These are phyloP conservation scores for Berkeleyomyces rouxiae DNA, from an alignment of 2,329 filamentous ascomycete species.

Conservation along the genomic window DNA sequence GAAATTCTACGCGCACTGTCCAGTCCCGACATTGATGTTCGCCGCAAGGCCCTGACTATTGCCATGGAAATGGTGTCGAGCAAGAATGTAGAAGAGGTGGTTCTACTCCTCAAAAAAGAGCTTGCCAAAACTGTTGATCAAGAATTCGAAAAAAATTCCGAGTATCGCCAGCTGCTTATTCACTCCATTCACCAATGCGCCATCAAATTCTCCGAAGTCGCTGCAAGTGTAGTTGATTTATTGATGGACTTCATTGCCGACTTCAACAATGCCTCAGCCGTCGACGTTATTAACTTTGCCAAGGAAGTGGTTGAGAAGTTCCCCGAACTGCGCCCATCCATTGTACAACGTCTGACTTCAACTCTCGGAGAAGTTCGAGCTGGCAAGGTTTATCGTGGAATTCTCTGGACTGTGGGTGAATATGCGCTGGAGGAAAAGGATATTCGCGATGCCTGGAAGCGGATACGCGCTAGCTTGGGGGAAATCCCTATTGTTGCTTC, in stretches of 20 bases:
- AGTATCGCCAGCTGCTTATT: conserved; percentile 88
- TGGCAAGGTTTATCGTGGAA: conserved; percentile 92
- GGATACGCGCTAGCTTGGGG: conserved; percentile 80
- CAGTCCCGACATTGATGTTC: conserved; percentile 89
- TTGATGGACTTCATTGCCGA: conserved; percentile 99
- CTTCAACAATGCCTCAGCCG: conserved; percentile 90
- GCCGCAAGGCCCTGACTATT: conserved; percentile 76
- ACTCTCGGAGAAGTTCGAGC: conserved; percentile 87
- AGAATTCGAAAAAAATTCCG: conserved; percentile 94
- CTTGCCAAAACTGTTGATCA: conserved; percentile 94
- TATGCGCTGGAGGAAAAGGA: conserved; percentile 89
- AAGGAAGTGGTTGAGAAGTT: conserved; percentile 99
- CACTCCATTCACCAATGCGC: conserved; percentile 96
- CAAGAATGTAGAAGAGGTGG: conserved; percentile 96
- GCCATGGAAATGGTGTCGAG: conserved; percentile 96
- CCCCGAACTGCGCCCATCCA: conserved; percentile 70
- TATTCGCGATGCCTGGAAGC: conserved; percentile 92
- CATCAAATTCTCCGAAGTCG: conserved; percentile 97
- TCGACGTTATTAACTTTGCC: conserved; percentile 96
- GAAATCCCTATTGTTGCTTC: conserved; percentile 95
- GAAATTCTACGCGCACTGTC: conserved; percentile 89
- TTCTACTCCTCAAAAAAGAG: conserved; percentile 92
- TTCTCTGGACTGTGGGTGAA: conserved; percentile 94
- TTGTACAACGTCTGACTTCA: conserved; percentile 74
- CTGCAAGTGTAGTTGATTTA: conserved; percentile 85